phyloP scores from a whole-genome alignment of 495 filamentous ascomycete species.

The Trichocladium uniseriatum region DNA sequence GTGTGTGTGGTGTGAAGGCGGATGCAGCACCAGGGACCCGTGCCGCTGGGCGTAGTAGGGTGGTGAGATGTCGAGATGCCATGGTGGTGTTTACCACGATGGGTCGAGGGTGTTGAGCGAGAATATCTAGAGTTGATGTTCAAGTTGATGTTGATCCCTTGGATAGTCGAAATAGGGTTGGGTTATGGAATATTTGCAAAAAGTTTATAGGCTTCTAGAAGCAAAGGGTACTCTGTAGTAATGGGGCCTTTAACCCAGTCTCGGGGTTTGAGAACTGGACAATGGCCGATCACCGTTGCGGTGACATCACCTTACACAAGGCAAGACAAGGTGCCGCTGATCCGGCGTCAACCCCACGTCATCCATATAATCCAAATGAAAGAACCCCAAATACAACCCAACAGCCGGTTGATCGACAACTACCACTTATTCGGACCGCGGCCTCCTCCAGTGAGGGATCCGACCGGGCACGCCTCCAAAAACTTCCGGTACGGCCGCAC shows the following conservation, averaged over 20 bases:
- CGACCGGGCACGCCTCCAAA: background rate
- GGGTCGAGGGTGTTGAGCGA: too few species aligned
- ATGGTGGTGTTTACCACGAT: background rate
- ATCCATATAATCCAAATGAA: background rate
- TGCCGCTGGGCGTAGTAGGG: background rate
- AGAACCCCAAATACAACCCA: background rate
- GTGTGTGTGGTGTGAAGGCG: too few species aligned
- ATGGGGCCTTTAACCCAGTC: too few species aligned
- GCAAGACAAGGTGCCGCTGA: too few species aligned
- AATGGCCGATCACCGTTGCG: too few species aligned
- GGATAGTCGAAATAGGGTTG: background rate
- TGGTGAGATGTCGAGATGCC: background rate
- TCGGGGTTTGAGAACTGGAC: too few species aligned
- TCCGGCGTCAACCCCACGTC: too few species aligned
- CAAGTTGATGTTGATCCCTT: background rate
- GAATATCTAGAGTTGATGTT: background rate
- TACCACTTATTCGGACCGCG: background rate
- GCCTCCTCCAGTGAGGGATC: background rate
- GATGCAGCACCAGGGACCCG: background rate
- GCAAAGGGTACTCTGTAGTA: too few species aligned
- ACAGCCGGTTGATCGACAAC: too few species aligned
- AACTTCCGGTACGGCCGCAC: background rate
- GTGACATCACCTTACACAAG: too few species aligned
- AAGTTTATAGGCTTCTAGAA: too few species aligned
- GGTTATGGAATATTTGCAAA: background rate